Evolutionary conservation across 2,329 filamentous ascomycete genomes (phyloP).

Genomic region (Fusarium phyllophilum): DNA sequence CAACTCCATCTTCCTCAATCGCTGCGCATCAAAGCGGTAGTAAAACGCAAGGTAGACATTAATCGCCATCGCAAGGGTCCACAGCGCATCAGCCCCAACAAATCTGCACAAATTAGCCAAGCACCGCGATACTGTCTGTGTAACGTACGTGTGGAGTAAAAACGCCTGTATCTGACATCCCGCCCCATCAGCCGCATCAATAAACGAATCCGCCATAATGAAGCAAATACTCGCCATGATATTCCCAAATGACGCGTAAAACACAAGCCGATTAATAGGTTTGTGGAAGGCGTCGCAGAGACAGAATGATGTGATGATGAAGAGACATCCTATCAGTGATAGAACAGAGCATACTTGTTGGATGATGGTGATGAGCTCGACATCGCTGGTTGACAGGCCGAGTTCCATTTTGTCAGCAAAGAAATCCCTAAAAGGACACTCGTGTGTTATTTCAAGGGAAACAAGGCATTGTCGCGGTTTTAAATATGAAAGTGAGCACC

Average conservation of each 20-base stretch:
- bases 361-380: conserved; percentile 9
- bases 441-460: fast-evolving
- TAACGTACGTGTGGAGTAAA: background rate
- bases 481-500: fast-evolving
- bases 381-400: background rate
- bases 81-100: conserved; percentile 3
- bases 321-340: conserved; percentile 2
- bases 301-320: background rate
- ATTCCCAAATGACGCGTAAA: conserved; percentile 7
- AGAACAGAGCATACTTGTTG: conserved; percentile 8
- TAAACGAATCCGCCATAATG: conserved; percentile 6
- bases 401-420: background rate
- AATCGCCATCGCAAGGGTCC: conserved; percentile 13
- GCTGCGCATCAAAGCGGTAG: background rate
- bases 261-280: background rate
- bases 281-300: conserved; percentile 8
- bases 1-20: background rate
- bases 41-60: conserved; percentile 14
- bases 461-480: background rate
- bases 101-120: background rate
- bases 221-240: conserved; percentile 17
- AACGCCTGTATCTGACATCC: conserved; percentile 2
- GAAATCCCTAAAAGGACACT: background rate
- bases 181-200: too few species aligned
- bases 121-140: fast-evolving